A percentile compares a stretch with the other conserved stretches of the same genome.
These are phyloP conservation scores for Orbilia ellipsospora DNA, from an alignment of 2,329 filamentous ascomycete genomes.

Conservation along the genomic window DNA sequence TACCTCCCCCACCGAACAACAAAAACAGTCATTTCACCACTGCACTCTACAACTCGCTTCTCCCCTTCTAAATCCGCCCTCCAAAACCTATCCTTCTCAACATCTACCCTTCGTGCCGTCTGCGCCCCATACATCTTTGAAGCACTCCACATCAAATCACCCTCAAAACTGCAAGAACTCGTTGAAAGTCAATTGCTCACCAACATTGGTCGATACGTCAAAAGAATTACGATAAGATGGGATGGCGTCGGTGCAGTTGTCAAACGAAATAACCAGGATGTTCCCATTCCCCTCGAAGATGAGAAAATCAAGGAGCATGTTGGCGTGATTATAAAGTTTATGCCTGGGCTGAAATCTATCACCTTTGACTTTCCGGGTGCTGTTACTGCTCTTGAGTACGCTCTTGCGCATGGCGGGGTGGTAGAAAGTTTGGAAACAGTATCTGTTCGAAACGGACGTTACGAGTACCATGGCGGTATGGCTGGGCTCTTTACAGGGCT, in stretches of 20 bases:
- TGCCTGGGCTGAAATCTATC: conserved; percentile 19
- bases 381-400: conserved; percentile 11
- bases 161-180: conserved; percentile 5
- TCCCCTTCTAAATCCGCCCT: conserved; percentile 39
- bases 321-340: background rate
- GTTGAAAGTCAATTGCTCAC: conserved; percentile 1
- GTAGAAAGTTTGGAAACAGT: conserved; percentile 6
- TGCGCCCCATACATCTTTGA: conserved; percentile 42
- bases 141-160: conserved; percentile 22
- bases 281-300: background rate
- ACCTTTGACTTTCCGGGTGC: conserved; percentile 38
- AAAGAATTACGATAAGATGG: conserved; percentile 24
- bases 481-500: conserved; percentile 6
- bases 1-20: conserved; percentile 26
- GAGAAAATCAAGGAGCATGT: background rate
- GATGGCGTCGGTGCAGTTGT: conserved; percentile 28
- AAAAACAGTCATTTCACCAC: conserved; percentile 30
- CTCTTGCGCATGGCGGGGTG: background rate
- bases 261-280: background rate
- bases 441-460: conserved; percentile 29
- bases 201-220: conserved; percentile 17
- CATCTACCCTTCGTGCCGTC: conserved; percentile 1
- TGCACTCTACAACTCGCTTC: background rate
- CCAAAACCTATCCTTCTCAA: conserved; percentile 26
- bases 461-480: conserved; percentile 10